phyloP scores from a whole-genome alignment of 2,329 filamentous ascomycete genomes.

The Beauveria pseudobassiana region DNA sequence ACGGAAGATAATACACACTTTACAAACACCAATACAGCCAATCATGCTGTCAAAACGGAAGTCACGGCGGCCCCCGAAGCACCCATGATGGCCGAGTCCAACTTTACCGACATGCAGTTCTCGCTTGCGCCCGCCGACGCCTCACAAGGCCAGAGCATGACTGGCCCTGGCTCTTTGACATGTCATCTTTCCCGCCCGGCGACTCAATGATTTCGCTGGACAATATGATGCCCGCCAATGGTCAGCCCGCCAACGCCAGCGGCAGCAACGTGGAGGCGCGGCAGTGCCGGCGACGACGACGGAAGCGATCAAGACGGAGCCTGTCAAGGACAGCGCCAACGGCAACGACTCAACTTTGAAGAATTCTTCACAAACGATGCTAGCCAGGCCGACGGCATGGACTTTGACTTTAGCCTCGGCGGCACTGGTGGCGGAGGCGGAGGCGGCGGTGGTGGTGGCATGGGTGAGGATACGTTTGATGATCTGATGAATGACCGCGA shows the following conservation, averaged over 20 bases:
- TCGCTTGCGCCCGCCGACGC: constrained; percentile 38
- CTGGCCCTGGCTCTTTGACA: constrained; percentile 33
- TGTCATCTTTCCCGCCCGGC: constrained; percentile 34
- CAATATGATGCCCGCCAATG: constrained; percentile 22
- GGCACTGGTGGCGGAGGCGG: constrained; percentile 18
- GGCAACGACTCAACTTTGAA: constrained; percentile 25
- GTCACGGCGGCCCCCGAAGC: constrained; percentile 10
- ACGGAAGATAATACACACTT: constrained; percentile 18
- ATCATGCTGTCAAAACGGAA: constrained; percentile 5
- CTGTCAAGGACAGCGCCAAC: constrained; percentile 21
- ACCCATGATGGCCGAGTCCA: constrained; percentile 23
- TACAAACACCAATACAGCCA: background rate
- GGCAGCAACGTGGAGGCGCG: constrained; percentile 11
- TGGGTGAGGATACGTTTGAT: constrained; percentile 38
- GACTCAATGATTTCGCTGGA: constrained; percentile 23
- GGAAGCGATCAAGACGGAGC: constrained; percentile 17
- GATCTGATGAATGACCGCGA: constrained; percentile 40
- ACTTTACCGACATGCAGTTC: constrained; percentile 52
- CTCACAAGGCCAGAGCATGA: constrained; percentile 17
- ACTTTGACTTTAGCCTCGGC: constrained; percentile 30
- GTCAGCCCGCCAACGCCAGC: constrained; percentile 13
- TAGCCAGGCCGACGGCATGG: constrained; percentile 31
- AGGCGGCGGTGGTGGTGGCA: constrained; percentile 16
- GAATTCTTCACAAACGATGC: constrained; percentile 40
- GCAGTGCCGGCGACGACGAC: constrained; percentile 7